Conservation (phyloP, 2,329 filamentous ascomycete species). For the Talaromyces sp. region DNA sequence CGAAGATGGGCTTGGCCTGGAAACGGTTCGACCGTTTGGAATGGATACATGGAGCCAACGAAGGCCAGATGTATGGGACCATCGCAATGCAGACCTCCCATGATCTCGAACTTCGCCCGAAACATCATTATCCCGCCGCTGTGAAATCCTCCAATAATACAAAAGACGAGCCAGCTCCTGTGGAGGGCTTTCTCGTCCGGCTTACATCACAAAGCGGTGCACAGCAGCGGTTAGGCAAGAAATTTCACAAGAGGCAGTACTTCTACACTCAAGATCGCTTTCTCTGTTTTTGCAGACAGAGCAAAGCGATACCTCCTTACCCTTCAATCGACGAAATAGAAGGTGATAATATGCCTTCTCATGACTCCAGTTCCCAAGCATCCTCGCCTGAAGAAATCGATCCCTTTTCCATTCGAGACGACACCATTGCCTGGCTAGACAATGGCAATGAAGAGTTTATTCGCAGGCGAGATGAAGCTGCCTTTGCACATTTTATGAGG, state of each 20-base stretch:
- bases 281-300: conserved; percentile 57
- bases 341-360: conserved; percentile 47
- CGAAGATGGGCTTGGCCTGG: conserved; percentile 62
- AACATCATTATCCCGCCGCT: conserved; percentile 58
- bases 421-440: conserved; percentile 53
- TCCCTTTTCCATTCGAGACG: conserved; percentile 54
- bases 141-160: conserved; percentile 35
- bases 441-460: conserved; percentile 42
- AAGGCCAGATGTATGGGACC: conserved; percentile 64
- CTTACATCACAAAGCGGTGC: conserved; percentile 59
- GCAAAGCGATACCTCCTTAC: conserved; percentile 55
- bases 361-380: conserved; percentile 51
- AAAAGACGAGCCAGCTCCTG: conserved; percentile 55
- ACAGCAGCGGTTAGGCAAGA: conserved; percentile 53
- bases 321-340: conserved; percentile 49
- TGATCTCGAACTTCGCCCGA: conserved; percentile 61
- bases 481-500: conserved; percentile 54
- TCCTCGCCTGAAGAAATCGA: conserved; percentile 59
- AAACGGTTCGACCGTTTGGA: conserved; percentile 64
- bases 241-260: conserved; percentile 62
- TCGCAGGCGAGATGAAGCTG: conserved; percentile 53
- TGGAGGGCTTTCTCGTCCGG: conserved; percentile 63
- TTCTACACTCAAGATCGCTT: conserved; percentile 61
- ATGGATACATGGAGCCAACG: conserved; percentile 62
- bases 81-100: conserved; percentile 64